Base-by-base conservation (phyloP, 495 filamentous ascomycete genomes). In the Penicillium chermesinum region DNA sequence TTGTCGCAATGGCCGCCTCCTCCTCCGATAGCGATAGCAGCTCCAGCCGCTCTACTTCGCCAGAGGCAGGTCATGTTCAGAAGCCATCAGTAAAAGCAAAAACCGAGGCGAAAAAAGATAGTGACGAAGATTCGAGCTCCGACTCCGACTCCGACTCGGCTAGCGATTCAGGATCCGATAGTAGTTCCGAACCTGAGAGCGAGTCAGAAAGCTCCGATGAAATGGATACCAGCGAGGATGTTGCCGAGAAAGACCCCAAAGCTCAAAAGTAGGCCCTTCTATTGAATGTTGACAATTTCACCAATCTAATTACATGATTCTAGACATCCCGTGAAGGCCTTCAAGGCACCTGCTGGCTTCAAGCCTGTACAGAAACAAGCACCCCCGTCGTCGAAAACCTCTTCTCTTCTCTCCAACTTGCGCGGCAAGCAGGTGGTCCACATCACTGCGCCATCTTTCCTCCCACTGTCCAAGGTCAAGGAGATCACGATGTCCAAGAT, bases 371-470 rank as follows among this genome's bases (percentile, higher is more conserved):
- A 67, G 45, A 61, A 65, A 46, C 61, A 66, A 41, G 40, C 56
- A 17, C 51, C 65, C 7, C 55, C 67, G 32, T 65, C 70, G 41
- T 66, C 68, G 14, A 63, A 36, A 46, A 55, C 58, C 22, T 60
- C 64, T 32, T 70, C 71, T 15, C 39, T 67, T 20, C 60, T 75
- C 21, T 67, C 69, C 38, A 60, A 72, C 43, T 59, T 75, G 42
- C 50, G 53, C 44, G 70, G 69, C 39, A 75, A 75, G 46, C 67
- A 73, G 56, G 52, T 75, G 25, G 61, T 67, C 48, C 70, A 75
- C 43, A 66, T 75, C 46, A 66, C 69, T 5, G 72, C 72, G 1
- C 72, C 72, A 0, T 58, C 69, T 2, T 71, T 55, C 50, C 60
- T 75, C 13, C 70, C 72, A 33, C 44, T 75, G 37, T 71, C 69